Evolutionary conservation across 805 yeast species (phyloP), one percentile per base, ranked within the genome.

Genomic region (Barnettozyma californica): DNA sequence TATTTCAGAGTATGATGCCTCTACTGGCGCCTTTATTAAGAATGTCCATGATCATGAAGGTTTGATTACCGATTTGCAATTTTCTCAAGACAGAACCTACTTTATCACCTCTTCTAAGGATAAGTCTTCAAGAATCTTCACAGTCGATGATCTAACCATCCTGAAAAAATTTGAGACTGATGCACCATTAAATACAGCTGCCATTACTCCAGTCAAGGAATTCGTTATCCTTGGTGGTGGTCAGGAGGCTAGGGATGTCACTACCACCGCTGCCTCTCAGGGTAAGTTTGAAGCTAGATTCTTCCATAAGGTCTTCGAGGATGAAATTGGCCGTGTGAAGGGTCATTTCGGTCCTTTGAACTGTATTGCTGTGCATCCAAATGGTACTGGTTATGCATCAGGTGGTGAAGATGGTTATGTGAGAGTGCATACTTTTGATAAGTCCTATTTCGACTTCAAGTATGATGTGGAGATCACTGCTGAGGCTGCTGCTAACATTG

Each of bases 341-440:
- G 99, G 99, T 50, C 99, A 94, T 74, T 94, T 94, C 77, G 99
- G 99, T 76, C 99, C 99, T 43, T 80, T 94, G 62, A 94, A 94
- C 74, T 82, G 87, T 57, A 78, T 94, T 54, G 96, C 96, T 29
- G 87, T 89, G 46, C 96, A 90, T 69, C 99, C 99, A 49, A 84
- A 83, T 61, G 99, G 98, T 48, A 80, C 85, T 31, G 84, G 92
- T 43, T 94, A 86, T 67, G 91, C 95, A n/a, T 84, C 95, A 50
- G 99, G 99, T 44, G 96, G 97, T 65, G 99, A 94, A 76, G 99
- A 94, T 74, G 99, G 99, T 68, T 88, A 81, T 63, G 86, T 94
- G 53, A 88, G 99, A 73, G 78, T 94, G 54, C 97, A 94, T 70
- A 83, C 84, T 60, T 94, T 90, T 70, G 97, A 91, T 65, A 88